Evolutionary conservation across 257 asterid species (phyloP).

Genomic region (Ilex aquifolium): DNA sequence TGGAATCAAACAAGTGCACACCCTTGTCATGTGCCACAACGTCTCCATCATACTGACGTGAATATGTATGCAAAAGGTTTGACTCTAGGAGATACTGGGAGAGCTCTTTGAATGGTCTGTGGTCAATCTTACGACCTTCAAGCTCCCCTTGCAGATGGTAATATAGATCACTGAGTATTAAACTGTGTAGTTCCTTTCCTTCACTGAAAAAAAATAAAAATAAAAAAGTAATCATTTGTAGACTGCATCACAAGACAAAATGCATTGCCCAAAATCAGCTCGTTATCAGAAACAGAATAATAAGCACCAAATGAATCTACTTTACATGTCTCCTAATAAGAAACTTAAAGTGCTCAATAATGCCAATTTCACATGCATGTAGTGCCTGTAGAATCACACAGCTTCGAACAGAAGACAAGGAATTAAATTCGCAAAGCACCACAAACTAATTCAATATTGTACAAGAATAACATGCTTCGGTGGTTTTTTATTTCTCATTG

Average conservation of each 20-base stretch:
- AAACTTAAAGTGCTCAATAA: no score
- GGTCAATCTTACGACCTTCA: conserved; percentile 79
- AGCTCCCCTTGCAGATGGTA: conserved; percentile 91
- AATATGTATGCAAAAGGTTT: conserved; percentile 58
- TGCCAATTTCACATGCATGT: no score
- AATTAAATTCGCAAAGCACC: conserved; percentile 1
- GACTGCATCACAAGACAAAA: background rate
- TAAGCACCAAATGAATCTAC: no score
- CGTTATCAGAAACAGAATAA: background rate
- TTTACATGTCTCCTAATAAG: background rate
- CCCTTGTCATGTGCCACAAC: conserved; percentile 30
- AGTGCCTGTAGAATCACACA: background rate
- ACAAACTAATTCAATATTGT: background rate
- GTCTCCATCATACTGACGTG: conserved; percentile 34
- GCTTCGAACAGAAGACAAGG: background rate
- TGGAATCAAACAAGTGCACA: conserved; percentile 46
- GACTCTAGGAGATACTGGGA: conserved; percentile 61
- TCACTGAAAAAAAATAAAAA: conserved; percentile 40
- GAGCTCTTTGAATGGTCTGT: conserved; percentile 71
- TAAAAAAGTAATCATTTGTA: conserved; percentile 5
- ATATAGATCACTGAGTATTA: conserved; percentile 71
- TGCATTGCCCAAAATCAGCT: background rate
- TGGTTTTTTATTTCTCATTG: no score
- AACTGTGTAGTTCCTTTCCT: conserved; percentile 59
- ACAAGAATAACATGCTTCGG: background rate